These are phyloP conservation scores for Monilinia polystroma DNA, from an alignment of 2,329 filamentous ascomycete genomes.

Conservation along the genomic window DNA sequence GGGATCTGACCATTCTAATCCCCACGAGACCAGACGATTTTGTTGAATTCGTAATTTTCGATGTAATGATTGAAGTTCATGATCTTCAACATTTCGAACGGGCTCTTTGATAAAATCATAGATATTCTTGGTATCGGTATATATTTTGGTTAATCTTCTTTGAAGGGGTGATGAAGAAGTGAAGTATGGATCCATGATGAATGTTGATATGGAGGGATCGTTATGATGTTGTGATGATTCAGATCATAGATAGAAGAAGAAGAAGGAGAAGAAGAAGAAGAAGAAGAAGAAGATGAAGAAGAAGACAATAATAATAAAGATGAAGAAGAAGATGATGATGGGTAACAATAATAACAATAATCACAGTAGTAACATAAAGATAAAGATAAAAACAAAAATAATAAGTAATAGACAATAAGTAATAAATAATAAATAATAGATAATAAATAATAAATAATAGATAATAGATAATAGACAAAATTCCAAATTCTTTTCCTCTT, in stretches of 20 bases:
- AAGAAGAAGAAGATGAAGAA: too few species aligned
- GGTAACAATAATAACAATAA: too few species aligned
- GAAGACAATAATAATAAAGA: too few species aligned
- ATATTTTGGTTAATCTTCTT: conserved; percentile 67
- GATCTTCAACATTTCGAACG: conserved; percentile 61
- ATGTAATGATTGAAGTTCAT: conserved; percentile 69
- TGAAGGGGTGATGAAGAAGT: conserved; percentile 49
- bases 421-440: too few species aligned
- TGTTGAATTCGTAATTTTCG: conserved; percentile 73
- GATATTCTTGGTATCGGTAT: conserved; percentile 78
- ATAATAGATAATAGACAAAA: too few species aligned
- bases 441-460: too few species aligned
- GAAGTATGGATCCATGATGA: conserved; percentile 37
- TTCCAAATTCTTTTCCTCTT: too few species aligned
- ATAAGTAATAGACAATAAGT: too few species aligned
- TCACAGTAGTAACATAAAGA: too few species aligned
- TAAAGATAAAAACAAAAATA: too few species aligned
- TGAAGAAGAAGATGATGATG: too few species aligned
- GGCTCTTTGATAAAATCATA: conserved; percentile 70
- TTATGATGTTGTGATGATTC: background rate
- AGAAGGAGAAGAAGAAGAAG: too few species aligned
- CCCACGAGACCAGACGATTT: conserved; percentile 76
- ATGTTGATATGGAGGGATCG: background rate
- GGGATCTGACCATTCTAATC: conserved; percentile 76
- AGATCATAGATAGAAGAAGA: background rate